phyloP scores from a whole-genome alignment of 352 stramenopile genomes.

The Poterioochromonas sp. region DNA sequence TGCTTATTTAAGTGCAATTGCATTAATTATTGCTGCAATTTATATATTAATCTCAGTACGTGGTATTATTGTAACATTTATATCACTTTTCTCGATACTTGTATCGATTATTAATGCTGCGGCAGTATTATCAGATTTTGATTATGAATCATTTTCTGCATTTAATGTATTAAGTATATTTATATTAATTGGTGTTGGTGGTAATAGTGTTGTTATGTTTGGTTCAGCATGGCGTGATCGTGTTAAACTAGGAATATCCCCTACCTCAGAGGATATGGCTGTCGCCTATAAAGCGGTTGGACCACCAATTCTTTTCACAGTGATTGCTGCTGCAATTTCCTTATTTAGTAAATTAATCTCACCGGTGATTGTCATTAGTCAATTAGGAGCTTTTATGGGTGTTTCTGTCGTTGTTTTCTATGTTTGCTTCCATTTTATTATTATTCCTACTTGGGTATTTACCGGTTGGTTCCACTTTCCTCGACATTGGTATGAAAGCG shows the following conservation, averaged over 20 bases:
- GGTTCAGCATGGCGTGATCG: neutral
- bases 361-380: neutral
- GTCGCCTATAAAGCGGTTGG: neutral
- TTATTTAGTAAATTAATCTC: neutral
- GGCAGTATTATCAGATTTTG: neutral
- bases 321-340: neutral
- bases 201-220: neutral
- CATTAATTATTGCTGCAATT: too few species aligned
- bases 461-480: neutral
- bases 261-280: neutral
- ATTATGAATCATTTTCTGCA: neutral
- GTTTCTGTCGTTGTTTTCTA: neutral
- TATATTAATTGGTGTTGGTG: neutral
- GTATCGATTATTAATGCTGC: neutral
- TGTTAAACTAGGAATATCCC: neutral
- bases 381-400: slow-evolving; percentile 16
- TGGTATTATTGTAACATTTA: neutral
- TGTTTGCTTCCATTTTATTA: slow-evolving; percentile 5
- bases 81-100: neutral
- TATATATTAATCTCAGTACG: neutral
- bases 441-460: neutral
- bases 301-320: neutral
- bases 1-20: too few species aligned
- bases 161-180: neutral
- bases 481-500: neutral